A percentile compares a stretch with the other conserved stretches of the same genome.
These are phyloP conservation scores for Conticribra guillardii DNA, from an alignment of 108 stramenopile genomes.

Conservation along the genomic window DNA sequence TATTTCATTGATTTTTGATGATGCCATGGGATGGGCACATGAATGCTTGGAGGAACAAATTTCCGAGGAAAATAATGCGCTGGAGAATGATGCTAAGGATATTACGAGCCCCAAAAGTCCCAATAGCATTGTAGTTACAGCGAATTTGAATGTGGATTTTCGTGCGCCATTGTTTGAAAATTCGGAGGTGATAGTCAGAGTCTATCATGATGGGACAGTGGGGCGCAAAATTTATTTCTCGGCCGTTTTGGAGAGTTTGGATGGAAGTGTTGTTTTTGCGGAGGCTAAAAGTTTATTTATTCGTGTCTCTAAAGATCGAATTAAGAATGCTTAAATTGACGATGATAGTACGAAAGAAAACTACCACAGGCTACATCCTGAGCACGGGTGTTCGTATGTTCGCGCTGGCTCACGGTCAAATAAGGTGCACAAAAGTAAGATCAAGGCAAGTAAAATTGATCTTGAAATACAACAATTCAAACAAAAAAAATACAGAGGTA, in stretches of 20 bases:
- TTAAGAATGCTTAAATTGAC: too few species aligned
- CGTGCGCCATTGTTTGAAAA: slow-evolving; percentile 33
- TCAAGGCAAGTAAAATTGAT: too few species aligned
- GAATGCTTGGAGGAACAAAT: slow-evolving; percentile 18
- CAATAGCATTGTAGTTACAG: slow-evolving; percentile 29
- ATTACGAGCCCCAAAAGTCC: not conserved
- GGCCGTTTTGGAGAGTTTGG: slow-evolving; percentile 32
- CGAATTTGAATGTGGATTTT: slow-evolving; percentile 44
- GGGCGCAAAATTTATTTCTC: slow-evolving; percentile 49
- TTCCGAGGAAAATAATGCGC: not conserved
- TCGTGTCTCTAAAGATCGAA: slow-evolving; percentile 1
- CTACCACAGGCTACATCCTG: too few species aligned
- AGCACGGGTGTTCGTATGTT: too few species aligned
- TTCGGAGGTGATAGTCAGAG: slow-evolving; percentile 38
- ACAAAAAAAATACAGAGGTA: too few species aligned
- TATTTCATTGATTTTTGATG: slow-evolving; percentile 43
- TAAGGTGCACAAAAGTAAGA: too few species aligned
- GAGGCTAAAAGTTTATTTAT: slow-evolving; percentile 29
- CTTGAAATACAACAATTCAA: too few species aligned
- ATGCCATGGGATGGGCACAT: slow-evolving; percentile 44
- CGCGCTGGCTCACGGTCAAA: too few species aligned
- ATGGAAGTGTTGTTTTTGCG: slow-evolving; percentile 43
- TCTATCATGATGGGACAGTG: slow-evolving; percentile 18
- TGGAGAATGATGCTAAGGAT: slow-evolving; percentile 5
- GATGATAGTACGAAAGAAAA: too few species aligned